Evolutionary conservation across 345 rosid species (phyloP), one percentile per base, ranked within the genome.

Genomic region (Anastatica hierochuntica): DNA sequence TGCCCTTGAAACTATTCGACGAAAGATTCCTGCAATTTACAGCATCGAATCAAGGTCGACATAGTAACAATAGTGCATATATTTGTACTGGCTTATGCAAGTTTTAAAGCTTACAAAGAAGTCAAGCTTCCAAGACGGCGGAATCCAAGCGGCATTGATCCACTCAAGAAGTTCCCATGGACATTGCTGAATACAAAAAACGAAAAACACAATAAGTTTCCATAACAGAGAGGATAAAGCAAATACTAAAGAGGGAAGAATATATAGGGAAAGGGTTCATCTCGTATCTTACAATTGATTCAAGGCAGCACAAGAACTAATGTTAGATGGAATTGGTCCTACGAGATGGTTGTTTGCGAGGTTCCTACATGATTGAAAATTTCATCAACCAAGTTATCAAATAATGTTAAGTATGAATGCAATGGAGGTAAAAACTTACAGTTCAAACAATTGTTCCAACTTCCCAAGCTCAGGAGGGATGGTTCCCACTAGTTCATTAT

Each of bases 401-500:
- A 44, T 6, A 16, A 3, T 8, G 20, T 13, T 2, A 12, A 27
- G 19, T 4, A 27, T 4, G 6, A 17, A 8, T 13, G 7, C 12
- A 36, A 15, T 6, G 9, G 3, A 26, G 6, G 4, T 26, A 4
- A 31, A 4, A 29, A 50, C 97, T 66, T 52, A 92, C 99, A 92
- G 69, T 71, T 94, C 99, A 53, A 94, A 94, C 69, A 94, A 70
- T 58, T 81, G 95, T 2, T 75, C 97, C 20, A 94, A 78, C 77
- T 80, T 88, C 39, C 97, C 99, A 40, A 94, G 95, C 68, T 94
- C 99, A 9, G 90, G 75, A 29, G 99, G 99, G 56, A 94, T 88
- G 10, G 45, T 54, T 54, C 94, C 99, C 41, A 63, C 66, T 2
- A 94, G 75, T 19, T 78, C 55, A 53, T 94, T 94, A 52, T 75